phyloP scores from a whole-genome alignment of 2,329 filamentous ascomycete species.

The Penicillium oxalicum region DNA sequence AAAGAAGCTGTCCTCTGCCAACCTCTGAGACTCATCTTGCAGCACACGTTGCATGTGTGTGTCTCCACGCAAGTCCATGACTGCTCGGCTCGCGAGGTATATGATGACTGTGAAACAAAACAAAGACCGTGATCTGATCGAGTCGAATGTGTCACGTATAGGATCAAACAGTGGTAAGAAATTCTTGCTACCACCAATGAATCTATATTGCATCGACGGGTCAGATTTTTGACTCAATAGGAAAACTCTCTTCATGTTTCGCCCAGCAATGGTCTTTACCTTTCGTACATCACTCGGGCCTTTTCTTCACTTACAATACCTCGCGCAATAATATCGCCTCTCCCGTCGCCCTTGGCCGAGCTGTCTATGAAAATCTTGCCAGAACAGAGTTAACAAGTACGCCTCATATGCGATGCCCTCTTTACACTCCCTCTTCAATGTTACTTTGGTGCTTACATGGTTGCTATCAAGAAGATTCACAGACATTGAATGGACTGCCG shows the following conservation, averaged over 20 bases:
- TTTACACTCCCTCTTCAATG: neutral
- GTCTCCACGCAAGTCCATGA: slow-evolving; percentile 27
- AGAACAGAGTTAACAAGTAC: no score
- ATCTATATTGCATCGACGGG: slow-evolving; percentile 13
- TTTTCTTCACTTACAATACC: slow-evolving; percentile 31
- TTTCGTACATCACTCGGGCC: slow-evolving; percentile 30
- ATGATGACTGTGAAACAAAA: slow-evolving; percentile 35
- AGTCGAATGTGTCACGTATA: slow-evolving; percentile 33
- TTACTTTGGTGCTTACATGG: slow-evolving; percentile 16
- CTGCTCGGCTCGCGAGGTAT: slow-evolving; percentile 31
- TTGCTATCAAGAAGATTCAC: slow-evolving; percentile 29
- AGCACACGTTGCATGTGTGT: slow-evolving; percentile 31
- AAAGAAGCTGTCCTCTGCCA: slow-evolving; percentile 34
- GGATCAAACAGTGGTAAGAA: slow-evolving; percentile 31
- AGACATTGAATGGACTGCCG: slow-evolving; percentile 33
- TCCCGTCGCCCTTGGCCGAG: slow-evolving; percentile 22
- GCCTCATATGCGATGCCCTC: neutral
- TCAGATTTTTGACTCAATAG: neutral
- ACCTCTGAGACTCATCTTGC: slow-evolving; percentile 31
- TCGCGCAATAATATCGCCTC: slow-evolving; percentile 27
- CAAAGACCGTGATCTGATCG: slow-evolving; percentile 30
- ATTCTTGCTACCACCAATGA: slow-evolving; percentile 30
- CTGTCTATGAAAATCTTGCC: slow-evolving; percentile 29
- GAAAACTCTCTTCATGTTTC: neutral
- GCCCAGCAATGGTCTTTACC: slow-evolving; percentile 16